Evolutionary conservation across 1,284 basidiomycete genomes (phyloP), one percentile per base, ranked within the genome.

Genomic region (Hemileia vastatrix): DNA sequence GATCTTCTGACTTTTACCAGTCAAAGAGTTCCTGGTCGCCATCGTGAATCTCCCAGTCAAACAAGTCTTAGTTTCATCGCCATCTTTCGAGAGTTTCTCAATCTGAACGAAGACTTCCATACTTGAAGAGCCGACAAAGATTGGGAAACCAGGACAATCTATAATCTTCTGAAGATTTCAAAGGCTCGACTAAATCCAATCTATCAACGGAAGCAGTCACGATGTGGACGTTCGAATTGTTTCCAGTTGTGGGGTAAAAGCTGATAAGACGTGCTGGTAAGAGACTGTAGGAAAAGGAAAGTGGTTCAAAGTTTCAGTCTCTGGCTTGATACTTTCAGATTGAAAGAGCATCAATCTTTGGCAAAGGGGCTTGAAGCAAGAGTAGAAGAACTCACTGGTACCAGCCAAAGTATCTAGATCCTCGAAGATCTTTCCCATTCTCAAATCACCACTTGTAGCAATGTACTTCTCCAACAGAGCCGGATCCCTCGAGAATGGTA

Each of bases 131-230:
- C 75, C 74, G 56, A 64, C 72, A 65, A 1, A 72, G 49, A 56
- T 70, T 69, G n/a, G 68, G 62, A 6, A 68, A 54, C 13, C 57
- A 63, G 62, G 55, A 4, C 62, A 55, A 33, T 65, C 66, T n/a
- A 47, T 57, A 59, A 5, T 65, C 70, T 50, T 68, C 63, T 60
- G 63, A 64, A 71, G 61, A 71, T 68, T 68, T 67, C 52, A 65
- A 67, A 40, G 64, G 69, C 43, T 63, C 68, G 54, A 56, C 73
- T 54, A 63, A 44, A 72, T 72, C 70, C 5, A 75, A 57, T n/a
- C 76, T 67, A 62, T 77, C 76, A 0, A 77, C 77, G 0, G 75
- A 72, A 21, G 77, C 77, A 1, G 77, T 77, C 36, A 77, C 77
- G 47, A 77, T 71, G 68, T 76, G 77, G 54, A 77, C 66, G 13